Conservation (phyloP, 148 eudicot genomes). For the Gaultheria prostrata region DNA sequence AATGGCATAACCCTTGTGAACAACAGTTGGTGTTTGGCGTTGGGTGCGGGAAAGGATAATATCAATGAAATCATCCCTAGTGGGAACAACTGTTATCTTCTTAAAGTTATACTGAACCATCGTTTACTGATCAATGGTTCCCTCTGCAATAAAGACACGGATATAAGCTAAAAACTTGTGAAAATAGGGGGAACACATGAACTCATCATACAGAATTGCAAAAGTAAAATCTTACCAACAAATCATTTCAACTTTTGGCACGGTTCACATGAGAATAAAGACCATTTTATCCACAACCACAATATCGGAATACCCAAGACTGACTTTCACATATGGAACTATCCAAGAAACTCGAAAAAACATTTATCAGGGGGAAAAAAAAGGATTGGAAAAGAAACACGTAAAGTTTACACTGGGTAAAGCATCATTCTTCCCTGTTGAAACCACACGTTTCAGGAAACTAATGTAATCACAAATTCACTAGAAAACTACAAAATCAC, state of each 20-base stretch:
- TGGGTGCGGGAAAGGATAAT: conserved; percentile 87
- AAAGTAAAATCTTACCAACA: too few relatives aligned
- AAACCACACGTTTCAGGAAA: not conserved
- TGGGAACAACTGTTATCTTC: conserved; percentile 86
- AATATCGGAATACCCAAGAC: not conserved
- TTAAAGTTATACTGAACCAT: conserved; percentile 94
- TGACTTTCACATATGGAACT: not conserved
- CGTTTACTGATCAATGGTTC: conserved; percentile 18
- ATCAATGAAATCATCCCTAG: conserved; percentile 78
- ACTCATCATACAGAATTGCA: not conserved
- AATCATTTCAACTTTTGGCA: not conserved
- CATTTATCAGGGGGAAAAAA: not conserved
- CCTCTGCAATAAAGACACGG: conserved; percentile 18
- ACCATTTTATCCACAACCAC: not conserved
- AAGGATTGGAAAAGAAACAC: not conserved
- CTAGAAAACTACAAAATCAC: not conserved
- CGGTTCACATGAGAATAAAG: not conserved
- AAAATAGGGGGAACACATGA: not conserved
- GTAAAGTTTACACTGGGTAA: not conserved
- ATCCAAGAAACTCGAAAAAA: not conserved
- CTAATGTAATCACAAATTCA: not conserved
- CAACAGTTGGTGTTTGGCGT: conserved; percentile 85
- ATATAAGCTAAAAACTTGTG: not conserved
- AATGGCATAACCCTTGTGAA: conserved; percentile 94
- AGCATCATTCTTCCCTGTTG: not conserved